phyloP scores from a whole-genome alignment of 2,329 filamentous ascomycete species.

The Trichophaea hybrida region DNA sequence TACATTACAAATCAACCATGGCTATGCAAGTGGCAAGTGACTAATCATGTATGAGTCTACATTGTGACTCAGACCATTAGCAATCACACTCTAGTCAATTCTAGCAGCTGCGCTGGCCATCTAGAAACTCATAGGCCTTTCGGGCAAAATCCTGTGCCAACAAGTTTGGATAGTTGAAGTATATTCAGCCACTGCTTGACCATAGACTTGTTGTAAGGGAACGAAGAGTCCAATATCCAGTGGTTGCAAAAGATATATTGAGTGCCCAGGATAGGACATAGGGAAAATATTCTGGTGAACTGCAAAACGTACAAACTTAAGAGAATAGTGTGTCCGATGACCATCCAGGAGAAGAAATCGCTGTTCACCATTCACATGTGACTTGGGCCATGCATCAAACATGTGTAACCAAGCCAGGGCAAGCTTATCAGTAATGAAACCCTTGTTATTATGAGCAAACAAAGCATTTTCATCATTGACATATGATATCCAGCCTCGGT shows the following conservation, averaged over 20 bases:
- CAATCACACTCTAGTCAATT: no score
- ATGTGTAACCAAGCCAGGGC: background rate
- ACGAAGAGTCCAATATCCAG: slow-evolving; percentile 18
- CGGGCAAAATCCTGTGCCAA: no score
- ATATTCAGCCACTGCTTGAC: background rate
- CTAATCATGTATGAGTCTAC: no score
- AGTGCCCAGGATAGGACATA: slow-evolving; percentile 4
- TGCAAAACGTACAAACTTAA: background rate
- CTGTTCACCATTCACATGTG: background rate
- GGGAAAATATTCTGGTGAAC: background rate
- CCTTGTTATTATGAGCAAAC: background rate
- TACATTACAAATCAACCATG: no score
- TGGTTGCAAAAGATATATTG: slow-evolving; percentile 14
- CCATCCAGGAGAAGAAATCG: slow-evolving; percentile 17
- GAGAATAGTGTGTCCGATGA: slow-evolving; percentile 4
- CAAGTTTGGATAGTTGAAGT: background rate
- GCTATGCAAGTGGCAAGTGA: no score
- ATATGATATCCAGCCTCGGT: slow-evolving; percentile 4
- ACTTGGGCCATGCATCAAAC: background rate
- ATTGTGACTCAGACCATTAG: no score
- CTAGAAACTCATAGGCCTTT: no score
- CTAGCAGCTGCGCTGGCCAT: no score
- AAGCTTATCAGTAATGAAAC: background rate
- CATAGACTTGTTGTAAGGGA: slow-evolving; percentile 11
- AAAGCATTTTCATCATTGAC: background rate